Percentiles rank a stretch among this genome's conserved stretches.
Evolutionary conservation across 164 flowering plant genomes (phyloP).

Genomic region (Liriodendron chinense): DNA sequence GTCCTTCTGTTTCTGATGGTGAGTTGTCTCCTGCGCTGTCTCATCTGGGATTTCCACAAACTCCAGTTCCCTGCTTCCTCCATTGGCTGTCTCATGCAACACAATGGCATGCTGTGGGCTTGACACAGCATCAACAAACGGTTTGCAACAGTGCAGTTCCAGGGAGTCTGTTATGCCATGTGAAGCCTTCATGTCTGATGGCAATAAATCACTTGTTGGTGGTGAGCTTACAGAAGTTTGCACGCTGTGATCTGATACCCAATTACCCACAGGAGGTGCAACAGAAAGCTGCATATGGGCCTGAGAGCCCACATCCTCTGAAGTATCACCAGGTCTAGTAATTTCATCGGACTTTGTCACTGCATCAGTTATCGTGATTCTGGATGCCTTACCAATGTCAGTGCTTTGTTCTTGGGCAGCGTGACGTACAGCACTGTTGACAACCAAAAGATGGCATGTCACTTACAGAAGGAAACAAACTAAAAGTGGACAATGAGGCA

Average conservation of each 20-base stretch:
- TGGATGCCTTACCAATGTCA: conserved; percentile 7
- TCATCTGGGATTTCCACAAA: conserved; percentile 12
- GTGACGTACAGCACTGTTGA: conserved; percentile 13
- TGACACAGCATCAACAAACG: conserved; percentile 5
- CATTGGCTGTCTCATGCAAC: conserved; percentile 11
- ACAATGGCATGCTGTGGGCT: conserved; percentile 14
- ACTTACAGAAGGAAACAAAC: neutral
- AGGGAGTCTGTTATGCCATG: conserved; percentile 12
- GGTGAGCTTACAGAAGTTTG: neutral
- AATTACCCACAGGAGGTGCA: conserved; percentile 15
- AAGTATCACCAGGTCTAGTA: neutral
- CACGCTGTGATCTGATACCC: neutral
- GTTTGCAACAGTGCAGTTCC: conserved; percentile 7
- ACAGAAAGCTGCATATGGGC: conserved; percentile 21
- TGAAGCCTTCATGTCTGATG: conserved; percentile 2
- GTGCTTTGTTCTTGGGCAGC: conserved; percentile 3
- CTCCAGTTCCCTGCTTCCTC: conserved; percentile 5
- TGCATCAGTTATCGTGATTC: conserved; percentile 4
- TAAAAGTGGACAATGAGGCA: neutral
- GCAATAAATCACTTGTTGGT: conserved; percentile 9
- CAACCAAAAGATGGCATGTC: conserved; percentile 5
- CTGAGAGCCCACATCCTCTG: conserved; percentile 1
- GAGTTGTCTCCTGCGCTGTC: conserved; percentile 9
- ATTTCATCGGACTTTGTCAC: conserved; percentile 7
- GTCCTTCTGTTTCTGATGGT: neutral